phyloP scores from a whole-genome alignment of 2,329 filamentous ascomycete species.

The Macrophomina pseudophaseolina region DNA sequence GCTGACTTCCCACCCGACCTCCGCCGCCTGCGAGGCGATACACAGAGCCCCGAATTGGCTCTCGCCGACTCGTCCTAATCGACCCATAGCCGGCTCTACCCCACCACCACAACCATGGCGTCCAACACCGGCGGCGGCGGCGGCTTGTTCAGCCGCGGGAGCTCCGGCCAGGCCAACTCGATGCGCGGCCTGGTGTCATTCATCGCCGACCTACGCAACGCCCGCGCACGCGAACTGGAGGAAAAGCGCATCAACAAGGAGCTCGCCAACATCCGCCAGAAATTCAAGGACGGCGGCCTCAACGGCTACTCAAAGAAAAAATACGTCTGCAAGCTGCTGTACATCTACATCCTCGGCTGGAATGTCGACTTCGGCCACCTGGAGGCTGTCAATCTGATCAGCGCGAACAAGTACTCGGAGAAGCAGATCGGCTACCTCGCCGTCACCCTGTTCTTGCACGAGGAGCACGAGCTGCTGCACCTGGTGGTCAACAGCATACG shows the following conservation, averaged over 20 bases:
- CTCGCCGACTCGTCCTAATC: neutral
- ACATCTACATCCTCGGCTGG: constrained; percentile 99
- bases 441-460: constrained; percentile 95
- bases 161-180: constrained; percentile 47
- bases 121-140: constrained; percentile 43
- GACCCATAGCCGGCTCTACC: constrained; percentile 1
- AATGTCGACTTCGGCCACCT: constrained; percentile 99
- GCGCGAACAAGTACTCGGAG: constrained; percentile 95
- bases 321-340: constrained; percentile 99
- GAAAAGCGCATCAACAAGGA: constrained; percentile 99
- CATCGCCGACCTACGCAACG: constrained; percentile 95
- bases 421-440: constrained; percentile 99
- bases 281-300: constrained; percentile 94
- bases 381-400: constrained; percentile 97
- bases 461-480: constrained; percentile 94
- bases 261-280: constrained; percentile 96
- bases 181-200: constrained; percentile 80
- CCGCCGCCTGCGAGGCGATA: constrained; percentile 26
- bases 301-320: constrained; percentile 99
- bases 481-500: constrained; percentile 98
- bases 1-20: constrained; percentile 14
- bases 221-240: constrained; percentile 90
- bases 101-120: constrained; percentile 39
- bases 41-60: constrained; percentile 15
- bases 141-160: constrained; percentile 48